Conservation (phyloP, 2,329 filamentous ascomycete species). For the Pyrenochaeta sp. region DNA sequence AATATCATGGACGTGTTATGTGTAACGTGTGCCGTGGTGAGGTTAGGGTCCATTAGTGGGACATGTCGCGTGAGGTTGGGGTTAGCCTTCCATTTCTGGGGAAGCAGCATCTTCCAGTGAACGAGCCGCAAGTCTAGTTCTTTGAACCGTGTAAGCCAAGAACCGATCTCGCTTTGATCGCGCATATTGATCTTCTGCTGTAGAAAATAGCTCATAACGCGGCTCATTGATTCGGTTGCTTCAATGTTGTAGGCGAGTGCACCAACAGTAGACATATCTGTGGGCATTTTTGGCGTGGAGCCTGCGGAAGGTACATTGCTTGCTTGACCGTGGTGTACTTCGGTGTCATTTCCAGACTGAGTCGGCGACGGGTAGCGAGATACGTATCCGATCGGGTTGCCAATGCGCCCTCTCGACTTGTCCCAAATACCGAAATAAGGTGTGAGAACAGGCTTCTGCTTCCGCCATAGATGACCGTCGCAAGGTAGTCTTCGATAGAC, state of each 20-base stretch:
- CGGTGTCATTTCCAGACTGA: slow-evolving; percentile 1
- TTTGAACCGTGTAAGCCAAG: slow-evolving; percentile 33
- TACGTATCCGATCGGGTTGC: slow-evolving; percentile 22
- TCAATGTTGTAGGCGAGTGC: slow-evolving; percentile 31
- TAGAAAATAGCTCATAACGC: slow-evolving; percentile 28
- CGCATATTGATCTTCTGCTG: slow-evolving; percentile 27
- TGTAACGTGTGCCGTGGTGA: slow-evolving; percentile 28
- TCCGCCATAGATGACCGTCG: slow-evolving; percentile 31
- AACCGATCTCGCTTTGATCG: slow-evolving; percentile 20
- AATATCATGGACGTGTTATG: slow-evolving; percentile 29
- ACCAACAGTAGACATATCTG: slow-evolving; percentile 30
- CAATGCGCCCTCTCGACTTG: slow-evolving; percentile 26
- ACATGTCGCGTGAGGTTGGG: slow-evolving; percentile 27
- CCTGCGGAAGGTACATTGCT: background rate
- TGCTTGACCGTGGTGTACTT: background rate
- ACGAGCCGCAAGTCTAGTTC: slow-evolving; percentile 29
- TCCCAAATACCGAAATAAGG: slow-evolving; percentile 35
- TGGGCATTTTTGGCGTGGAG: background rate
- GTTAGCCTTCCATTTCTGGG: slow-evolving; percentile 33
- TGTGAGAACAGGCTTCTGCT: slow-evolving; percentile 20
- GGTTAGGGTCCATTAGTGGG: slow-evolving; percentile 26
- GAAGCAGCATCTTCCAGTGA: slow-evolving; percentile 30
- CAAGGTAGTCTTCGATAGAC: slow-evolving; percentile 27
- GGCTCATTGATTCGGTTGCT: slow-evolving; percentile 30
- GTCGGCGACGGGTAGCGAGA: slow-evolving; percentile 12